Evolutionary conservation across 805 yeast species (phyloP).

Genomic region (Sporopachydermia quercuum): DNA sequence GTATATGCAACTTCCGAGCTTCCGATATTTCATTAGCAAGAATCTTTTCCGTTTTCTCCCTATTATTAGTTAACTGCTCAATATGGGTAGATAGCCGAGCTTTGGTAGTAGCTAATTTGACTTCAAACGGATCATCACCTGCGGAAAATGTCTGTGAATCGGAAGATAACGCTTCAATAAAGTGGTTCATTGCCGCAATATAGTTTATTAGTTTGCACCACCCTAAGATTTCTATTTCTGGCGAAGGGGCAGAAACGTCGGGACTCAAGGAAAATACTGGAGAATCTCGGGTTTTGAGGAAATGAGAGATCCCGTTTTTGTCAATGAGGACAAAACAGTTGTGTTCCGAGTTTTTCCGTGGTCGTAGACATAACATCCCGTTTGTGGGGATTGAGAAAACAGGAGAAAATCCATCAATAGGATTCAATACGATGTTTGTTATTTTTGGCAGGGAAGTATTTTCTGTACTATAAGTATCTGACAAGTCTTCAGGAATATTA

Average conservation of each 20-base stretch:
- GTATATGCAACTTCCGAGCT: not conserved
- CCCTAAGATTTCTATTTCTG: not conserved
- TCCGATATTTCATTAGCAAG: not conserved
- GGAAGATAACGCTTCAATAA: not conserved
- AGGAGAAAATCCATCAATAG: constrained; percentile 2
- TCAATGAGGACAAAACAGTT: not conserved
- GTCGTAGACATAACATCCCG: not conserved
- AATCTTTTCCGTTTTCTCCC: not conserved
- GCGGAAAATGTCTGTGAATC: not conserved
- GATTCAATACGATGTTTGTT: not conserved
- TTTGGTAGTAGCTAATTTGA: not conserved
- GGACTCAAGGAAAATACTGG: not conserved
- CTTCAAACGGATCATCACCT: not conserved
- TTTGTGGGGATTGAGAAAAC: not conserved
- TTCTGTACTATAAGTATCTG: not conserved
- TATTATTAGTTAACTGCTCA: not conserved
- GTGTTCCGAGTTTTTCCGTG: not conserved
- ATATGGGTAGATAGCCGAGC: not conserved
- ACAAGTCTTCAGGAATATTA: not conserved
- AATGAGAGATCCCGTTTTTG: not conserved
- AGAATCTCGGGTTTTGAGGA: too few relatives aligned
- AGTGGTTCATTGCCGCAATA: not conserved
- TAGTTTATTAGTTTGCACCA: not conserved
- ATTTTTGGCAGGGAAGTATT: too few relatives aligned
- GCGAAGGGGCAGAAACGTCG: not conserved